Conservation (phyloP, 2,329 filamentous ascomycete genomes). For the Ceratocystis smalleyi region DNA sequence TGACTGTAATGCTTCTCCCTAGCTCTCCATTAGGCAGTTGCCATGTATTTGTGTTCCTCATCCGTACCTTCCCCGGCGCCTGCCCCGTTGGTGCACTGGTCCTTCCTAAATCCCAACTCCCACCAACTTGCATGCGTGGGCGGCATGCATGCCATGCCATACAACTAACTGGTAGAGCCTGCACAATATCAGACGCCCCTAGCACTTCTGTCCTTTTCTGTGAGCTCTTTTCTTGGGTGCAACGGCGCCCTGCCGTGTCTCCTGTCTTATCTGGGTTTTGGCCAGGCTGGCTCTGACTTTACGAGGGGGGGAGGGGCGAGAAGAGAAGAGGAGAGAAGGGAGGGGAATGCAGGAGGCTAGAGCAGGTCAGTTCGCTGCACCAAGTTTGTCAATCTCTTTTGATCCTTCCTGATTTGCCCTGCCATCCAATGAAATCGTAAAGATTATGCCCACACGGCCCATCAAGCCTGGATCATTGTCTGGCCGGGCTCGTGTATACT, state of each 20-base stretch:
- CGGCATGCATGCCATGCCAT: not conserved
- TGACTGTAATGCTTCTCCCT: not conserved
- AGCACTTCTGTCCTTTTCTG: not conserved
- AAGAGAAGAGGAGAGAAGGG: too few relatives aligned
- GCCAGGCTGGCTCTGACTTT: too few relatives aligned
- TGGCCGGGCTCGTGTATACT: not conserved
- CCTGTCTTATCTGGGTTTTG: too few relatives aligned
- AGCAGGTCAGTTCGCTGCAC: not conserved
- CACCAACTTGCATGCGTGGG: not conserved
- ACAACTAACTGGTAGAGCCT: not conserved
- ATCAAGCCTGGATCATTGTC: too few relatives aligned
- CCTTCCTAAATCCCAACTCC: not conserved
- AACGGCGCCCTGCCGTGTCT: too few relatives aligned
- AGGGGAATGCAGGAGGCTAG: too few relatives aligned
- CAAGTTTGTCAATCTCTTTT: not conserved
- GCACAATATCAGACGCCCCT: not conserved
- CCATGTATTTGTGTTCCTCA: not conserved
- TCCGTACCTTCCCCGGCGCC: constrained; percentile 1
- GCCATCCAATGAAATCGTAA: not conserved
- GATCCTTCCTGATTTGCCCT: not conserved
- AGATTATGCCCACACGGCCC: too few relatives aligned
- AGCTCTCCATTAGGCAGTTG: not conserved
- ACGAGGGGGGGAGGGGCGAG: too few relatives aligned
- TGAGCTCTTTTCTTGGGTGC: too few relatives aligned
- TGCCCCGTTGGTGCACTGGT: not conserved